Conservation (phyloP, 345 rosid genomes). For the Triadica sebifera region DNA sequence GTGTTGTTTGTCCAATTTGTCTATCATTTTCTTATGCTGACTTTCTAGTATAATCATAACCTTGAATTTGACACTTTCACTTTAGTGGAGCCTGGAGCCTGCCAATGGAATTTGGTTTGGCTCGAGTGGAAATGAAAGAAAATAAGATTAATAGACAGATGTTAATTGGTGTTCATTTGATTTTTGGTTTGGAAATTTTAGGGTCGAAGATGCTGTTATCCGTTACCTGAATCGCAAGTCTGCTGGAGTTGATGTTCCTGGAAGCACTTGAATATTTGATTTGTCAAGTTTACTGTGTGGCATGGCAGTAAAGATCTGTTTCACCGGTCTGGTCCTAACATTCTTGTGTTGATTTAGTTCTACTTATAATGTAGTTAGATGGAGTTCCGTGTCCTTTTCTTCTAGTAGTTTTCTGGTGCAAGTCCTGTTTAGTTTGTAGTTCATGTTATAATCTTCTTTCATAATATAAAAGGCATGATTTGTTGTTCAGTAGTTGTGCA, state of each 20-base stretch:
- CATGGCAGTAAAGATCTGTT: conserved; percentile 2
- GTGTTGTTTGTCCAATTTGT: not conserved
- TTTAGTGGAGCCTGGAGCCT: not conserved
- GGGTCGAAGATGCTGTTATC: conserved; percentile 58
- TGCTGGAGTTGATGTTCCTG: conserved; percentile 39
- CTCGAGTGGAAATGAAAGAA: not conserved
- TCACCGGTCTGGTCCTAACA: not conserved
- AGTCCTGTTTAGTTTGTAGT: conserved; percentile 7
- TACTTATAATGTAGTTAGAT: conserved; percentile 1
- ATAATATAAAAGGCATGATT: not conserved
- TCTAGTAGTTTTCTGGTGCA: conserved; percentile 2
- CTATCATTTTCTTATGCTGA: not conserved
- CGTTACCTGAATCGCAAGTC: conserved; percentile 59
- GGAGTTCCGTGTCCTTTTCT: not conserved
- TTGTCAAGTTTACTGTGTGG: not conserved
- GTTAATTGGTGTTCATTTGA: not conserved
- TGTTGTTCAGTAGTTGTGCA: not conserved
- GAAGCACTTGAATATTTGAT: conserved; percentile 33
- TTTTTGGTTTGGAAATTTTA: conserved; percentile 10
- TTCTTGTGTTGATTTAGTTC: conserved; percentile 7
- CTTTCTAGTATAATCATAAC: not conserved
- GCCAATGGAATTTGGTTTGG: not conserved
- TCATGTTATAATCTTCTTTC: conserved; percentile 4
- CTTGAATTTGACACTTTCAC: not conserved
- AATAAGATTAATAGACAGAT: not conserved